These are phyloP conservation scores for Termitomyces sp. DNA, from an alignment of 1,284 basidiomycete species.

Conservation along the genomic window DNA sequence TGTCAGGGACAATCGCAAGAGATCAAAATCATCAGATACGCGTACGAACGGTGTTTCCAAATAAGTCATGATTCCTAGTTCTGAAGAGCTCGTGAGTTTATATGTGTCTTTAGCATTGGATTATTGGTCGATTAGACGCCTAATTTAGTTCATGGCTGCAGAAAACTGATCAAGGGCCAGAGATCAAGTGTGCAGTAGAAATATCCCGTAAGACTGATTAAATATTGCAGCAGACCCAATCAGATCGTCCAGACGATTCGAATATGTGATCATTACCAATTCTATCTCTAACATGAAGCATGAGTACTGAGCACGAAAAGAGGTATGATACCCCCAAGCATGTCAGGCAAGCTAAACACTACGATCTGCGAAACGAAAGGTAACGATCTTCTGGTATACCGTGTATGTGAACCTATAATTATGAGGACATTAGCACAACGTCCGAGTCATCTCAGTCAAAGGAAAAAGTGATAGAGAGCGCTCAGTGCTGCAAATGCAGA, in stretches of 20 bases:
- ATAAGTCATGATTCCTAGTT: not conserved
- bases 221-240: not conserved
- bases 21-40: not conserved
- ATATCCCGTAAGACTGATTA: not conserved
- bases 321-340: too few relatives aligned
- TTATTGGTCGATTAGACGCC: not conserved
- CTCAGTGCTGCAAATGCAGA: conserved; percentile 35
- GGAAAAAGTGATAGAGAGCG: conserved; percentile 18
- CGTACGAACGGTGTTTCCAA: too few relatives aligned
- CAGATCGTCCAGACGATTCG: not conserved
- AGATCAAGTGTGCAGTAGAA: not conserved
- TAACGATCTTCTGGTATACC: not conserved
- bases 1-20: not conserved
- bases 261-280: not conserved
- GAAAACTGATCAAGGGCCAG: not conserved
- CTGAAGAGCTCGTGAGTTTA: not conserved
- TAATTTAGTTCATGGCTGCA: not conserved
- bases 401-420: not conserved
- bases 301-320: not conserved
- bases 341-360: not conserved
- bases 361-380: not conserved
- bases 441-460: not conserved
- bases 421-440: conserved; percentile 10
- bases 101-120: not conserved
- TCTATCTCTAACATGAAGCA: not conserved